Evolutionary conservation across 148 eudicot genomes (phyloP).

Genomic region (Vaccinium myrtillus): DNA sequence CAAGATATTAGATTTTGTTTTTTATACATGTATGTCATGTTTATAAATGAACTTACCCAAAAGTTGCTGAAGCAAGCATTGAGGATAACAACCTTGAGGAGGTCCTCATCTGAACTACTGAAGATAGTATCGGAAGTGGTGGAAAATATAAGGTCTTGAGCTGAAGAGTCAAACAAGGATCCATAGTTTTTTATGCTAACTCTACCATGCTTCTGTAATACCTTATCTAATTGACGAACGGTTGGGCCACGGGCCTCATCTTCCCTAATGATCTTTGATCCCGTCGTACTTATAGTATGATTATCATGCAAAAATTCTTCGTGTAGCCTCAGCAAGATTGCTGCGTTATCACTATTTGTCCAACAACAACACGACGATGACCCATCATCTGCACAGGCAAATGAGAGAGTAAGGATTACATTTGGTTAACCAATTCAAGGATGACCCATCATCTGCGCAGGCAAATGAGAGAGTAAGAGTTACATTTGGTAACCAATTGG

Average conservation of each 20-base stretch:
- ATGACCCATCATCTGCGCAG: slow-evolving; percentile 21
- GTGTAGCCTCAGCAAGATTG: slow-evolving; percentile 51
- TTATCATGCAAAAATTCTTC: slow-evolving; percentile 32
- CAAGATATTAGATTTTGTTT: background rate
- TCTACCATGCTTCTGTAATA: slow-evolving; percentile 56
- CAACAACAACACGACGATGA: slow-evolving; percentile 77
- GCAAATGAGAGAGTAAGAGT: no score
- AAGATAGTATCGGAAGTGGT: slow-evolving; percentile 36
- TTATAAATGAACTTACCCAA: slow-evolving; percentile 53
- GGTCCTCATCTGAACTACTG: slow-evolving; percentile 46
- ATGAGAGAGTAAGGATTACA: background rate
- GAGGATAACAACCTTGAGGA: slow-evolving; percentile 46
- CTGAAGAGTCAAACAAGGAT: slow-evolving; percentile 46
- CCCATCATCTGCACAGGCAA: slow-evolving; percentile 63
- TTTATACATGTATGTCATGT: background rate
- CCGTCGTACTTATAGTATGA: slow-evolving; percentile 20
- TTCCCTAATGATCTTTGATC: slow-evolving; percentile 17
- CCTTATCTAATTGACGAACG: slow-evolving; percentile 32
- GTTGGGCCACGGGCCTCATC: slow-evolving; percentile 24
- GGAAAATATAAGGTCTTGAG: slow-evolving; percentile 59
- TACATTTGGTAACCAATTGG: background rate
- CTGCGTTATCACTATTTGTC: slow-evolving; percentile 65
- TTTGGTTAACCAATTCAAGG: slow-evolving; percentile 19
- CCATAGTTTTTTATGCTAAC: slow-evolving; percentile 65
- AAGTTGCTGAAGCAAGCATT: slow-evolving; percentile 55